Evolutionary conservation across 768 basidiomycete species (phyloP).

Genomic region (Cantharellus anzutake): DNA sequence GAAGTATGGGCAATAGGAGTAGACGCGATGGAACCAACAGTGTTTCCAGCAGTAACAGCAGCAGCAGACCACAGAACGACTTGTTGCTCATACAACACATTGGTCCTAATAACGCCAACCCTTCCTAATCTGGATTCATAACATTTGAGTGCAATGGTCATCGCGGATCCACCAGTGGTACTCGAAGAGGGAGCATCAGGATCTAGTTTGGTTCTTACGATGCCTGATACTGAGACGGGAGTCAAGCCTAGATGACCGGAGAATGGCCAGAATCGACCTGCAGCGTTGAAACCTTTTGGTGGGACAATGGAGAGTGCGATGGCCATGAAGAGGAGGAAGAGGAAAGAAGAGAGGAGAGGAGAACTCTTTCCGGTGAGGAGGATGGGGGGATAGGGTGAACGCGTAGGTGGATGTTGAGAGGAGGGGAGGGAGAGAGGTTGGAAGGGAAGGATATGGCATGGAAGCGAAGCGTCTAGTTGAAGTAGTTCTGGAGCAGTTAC

Average conservation of each 20-base stretch:
- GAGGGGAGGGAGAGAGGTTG: neutral
- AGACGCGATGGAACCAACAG: neutral
- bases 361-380: no score
- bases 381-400: no score
- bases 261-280: constrained; percentile 53
- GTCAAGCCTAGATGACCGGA: constrained; percentile 67
- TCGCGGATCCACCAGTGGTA: constrained; percentile 37
- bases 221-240: constrained; percentile 60
- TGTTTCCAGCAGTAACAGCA: neutral
- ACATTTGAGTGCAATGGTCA: constrained; percentile 62
- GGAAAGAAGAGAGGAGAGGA: no score
- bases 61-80: constrained; percentile 47
- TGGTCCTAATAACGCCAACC: constrained; percentile 35
- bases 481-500: neutral
- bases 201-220: constrained; percentile 53
- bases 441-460: neutral
- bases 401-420: neutral
- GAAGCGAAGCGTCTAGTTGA: neutral
- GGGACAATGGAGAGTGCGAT: constrained; percentile 51
- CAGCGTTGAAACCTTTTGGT: constrained; percentile 43
- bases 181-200: constrained; percentile 23
- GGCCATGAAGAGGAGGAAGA: constrained; percentile 22
- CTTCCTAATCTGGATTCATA: constrained; percentile 56
- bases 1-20: constrained; percentile 24
- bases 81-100: constrained; percentile 47